Conservation (phyloP, 495 filamentous ascomycete genomes). For the Sabuloglossum arenarium region DNA sequence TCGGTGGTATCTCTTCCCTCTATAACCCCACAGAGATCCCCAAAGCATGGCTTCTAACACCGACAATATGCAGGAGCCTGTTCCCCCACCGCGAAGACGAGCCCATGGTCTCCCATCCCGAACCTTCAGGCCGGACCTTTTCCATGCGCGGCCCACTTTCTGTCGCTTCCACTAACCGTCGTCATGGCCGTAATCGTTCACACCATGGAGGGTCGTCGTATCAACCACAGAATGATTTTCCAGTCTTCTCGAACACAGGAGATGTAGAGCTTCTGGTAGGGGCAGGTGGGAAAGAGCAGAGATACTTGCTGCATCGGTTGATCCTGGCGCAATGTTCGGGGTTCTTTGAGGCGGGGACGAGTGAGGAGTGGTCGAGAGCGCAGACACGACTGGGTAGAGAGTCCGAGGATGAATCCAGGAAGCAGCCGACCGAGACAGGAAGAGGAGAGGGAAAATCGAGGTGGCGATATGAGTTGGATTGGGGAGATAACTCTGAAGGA, state of each 20-base stretch:
- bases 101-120: slow-evolving; percentile 56
- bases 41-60: not conserved
- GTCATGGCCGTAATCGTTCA: slow-evolving; percentile 58
- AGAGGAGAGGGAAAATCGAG: slow-evolving; percentile 27
- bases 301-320: slow-evolving; percentile 68
- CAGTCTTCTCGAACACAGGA: slow-evolving; percentile 70
- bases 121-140: slow-evolving; percentile 27
- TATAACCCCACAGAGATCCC: not conserved
- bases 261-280: slow-evolving; percentile 76
- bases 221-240: slow-evolving; percentile 71
- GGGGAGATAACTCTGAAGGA: slow-evolving; percentile 39
- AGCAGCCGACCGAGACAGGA: slow-evolving; percentile 8
- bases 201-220: slow-evolving; percentile 51
- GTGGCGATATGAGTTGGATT: slow-evolving; percentile 79
- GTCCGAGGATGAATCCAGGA: slow-evolving; percentile 28
- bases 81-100: not conserved
- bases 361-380: slow-evolving; percentile 60
- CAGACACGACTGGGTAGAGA: slow-evolving; percentile 16
- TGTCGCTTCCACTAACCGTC: slow-evolving; percentile 38
- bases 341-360: slow-evolving; percentile 81
- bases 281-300: slow-evolving; percentile 48
- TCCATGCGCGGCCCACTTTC: slow-evolving; percentile 35
- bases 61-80: not conserved
- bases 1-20: not conserved
- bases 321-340: slow-evolving; percentile 76